phyloP scores from a whole-genome alignment of 2,329 filamentous ascomycete genomes.

The Bipolaris gigantea region DNA sequence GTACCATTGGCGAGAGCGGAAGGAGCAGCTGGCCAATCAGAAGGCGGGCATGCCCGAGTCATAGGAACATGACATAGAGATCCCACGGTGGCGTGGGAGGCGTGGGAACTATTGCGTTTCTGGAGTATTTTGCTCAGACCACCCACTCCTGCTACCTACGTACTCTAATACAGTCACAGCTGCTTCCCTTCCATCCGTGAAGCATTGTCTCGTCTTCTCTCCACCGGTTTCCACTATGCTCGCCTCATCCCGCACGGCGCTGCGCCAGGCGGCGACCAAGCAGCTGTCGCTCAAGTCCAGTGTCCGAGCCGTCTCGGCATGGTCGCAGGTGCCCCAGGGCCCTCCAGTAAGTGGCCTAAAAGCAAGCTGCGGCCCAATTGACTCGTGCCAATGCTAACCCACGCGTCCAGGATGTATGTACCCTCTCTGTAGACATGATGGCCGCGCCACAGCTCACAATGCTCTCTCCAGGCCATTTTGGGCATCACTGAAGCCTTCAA shows the following conservation, averaged over 20 bases:
- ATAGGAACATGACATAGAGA: conserved; percentile 14
- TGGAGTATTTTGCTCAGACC: conserved; percentile 35
- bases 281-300: conserved; percentile 43
- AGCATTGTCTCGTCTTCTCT: conserved; percentile 12
- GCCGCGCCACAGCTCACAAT: conserved; percentile 24
- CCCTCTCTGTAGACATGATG: not conserved
- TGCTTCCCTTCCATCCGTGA: conserved; percentile 7
- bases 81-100: conserved; percentile 20
- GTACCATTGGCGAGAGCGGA: conserved; percentile 17
- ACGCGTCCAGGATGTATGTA: conserved; percentile 42
- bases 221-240: conserved; percentile 34
- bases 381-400: conserved; percentile 20
- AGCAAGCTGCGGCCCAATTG: conserved; percentile 15
- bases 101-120: conserved; percentile 26
- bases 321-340: conserved; percentile 89
- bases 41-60: conserved; percentile 9
- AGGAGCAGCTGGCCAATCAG: conserved; percentile 23
- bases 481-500: conserved; percentile 99
- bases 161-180: conserved; percentile 1
- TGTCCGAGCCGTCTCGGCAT: conserved; percentile 73
- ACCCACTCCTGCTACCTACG: conserved; percentile 9
- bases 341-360: conserved; percentile 74
- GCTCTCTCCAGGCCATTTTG: conserved; percentile 67
- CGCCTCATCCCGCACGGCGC: conserved; percentile 42
- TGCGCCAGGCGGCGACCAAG: conserved; percentile 44